These are phyloP conservation scores for Collybia sp. DNA, from an alignment of 768 basidiomycete genomes.

Conservation along the genomic window DNA sequence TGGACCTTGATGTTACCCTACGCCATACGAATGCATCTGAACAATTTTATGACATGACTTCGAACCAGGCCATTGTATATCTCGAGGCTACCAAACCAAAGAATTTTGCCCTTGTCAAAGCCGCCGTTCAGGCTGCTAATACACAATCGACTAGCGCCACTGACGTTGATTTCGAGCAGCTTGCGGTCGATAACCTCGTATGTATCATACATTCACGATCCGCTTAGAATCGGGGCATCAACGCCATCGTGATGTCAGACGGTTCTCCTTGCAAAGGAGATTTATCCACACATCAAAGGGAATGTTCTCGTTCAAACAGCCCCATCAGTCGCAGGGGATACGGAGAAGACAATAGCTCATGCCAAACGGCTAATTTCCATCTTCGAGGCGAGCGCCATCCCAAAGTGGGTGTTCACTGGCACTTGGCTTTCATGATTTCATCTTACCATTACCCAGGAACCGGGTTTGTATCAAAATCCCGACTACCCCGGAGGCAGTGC, in stretches of 20 bases:
- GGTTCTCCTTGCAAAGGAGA: constrained; percentile 37
- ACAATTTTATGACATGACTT: constrained; percentile 43
- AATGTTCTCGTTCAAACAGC: constrained; percentile 42
- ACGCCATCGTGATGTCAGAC: constrained; percentile 21
- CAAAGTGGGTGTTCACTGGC: constrained; percentile 23
- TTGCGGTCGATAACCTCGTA: constrained; percentile 36
- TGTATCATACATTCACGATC: constrained; percentile 4
- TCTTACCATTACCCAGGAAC: constrained; percentile 18
- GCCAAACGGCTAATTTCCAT: constrained; percentile 34
- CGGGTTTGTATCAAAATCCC: constrained; percentile 60
- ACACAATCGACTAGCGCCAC: constrained; percentile 3
- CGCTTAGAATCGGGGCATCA: not conserved
- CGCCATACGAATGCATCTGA: constrained; percentile 19
- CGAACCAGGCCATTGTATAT: constrained; percentile 43
- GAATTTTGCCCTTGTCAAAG: constrained; percentile 21
- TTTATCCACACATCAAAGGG: constrained; percentile 35
- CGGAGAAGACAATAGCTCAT: constrained; percentile 34
- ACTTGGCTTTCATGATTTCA: not conserved
- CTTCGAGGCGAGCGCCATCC: constrained; percentile 38
- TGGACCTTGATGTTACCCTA: constrained; percentile 36
- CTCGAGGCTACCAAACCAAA: constrained; percentile 27
- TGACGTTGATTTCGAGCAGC: constrained; percentile 19
- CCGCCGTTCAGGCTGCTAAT: constrained; percentile 21
- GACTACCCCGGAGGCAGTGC: constrained; percentile 44
- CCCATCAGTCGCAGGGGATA: constrained; percentile 35